Base-by-base conservation (phyloP, 352 stramenopile species). In the Phytopythium boreale region DNA sequence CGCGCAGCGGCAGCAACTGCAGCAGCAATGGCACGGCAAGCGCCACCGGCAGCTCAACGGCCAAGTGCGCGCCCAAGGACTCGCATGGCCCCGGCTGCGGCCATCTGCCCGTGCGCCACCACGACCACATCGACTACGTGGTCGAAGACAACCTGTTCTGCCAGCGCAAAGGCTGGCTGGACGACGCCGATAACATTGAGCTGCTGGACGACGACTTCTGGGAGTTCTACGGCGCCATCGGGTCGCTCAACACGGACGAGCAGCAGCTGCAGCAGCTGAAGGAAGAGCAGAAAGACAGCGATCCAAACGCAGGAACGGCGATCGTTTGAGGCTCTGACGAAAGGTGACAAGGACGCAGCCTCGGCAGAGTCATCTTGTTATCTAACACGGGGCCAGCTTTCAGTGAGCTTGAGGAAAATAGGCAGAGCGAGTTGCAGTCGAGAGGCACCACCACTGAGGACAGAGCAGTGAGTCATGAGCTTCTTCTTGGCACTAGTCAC, bases 91-190 rank as follows among this genome's bases (percentile, higher is more conserved):
- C 84, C 2, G 82, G 82, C 19, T 93, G 84, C 41, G 84, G 84
- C 5, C 84, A 93, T 34, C 58, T 93, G 44, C 69, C 84, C 15
- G 84, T 93, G 27, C 84, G 84, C 27, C 84, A 93, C 65, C 76
- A 82, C 9, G 82, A 93, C 66, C 84, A 93, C 70, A 89, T 93
- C 51, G 84, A 93, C 60, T 93, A 93, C 56, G 84, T 93, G 37
- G 84, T 93, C 37, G 84, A 93, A 44, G 82, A 93, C 69, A 89
- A 84, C 52, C 65, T 93, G 24, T 88, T 90, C 51, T 93, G 84
- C 52, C 84, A 89, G 55, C 74, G 89, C 39, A 76, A 72, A 19
- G 83, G 74, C 17, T 76, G 81, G 64, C 69, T 88, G 29, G 77
- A 86, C 15, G 74, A 70, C 14, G 70, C 75, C 49, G 82, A 91